phyloP scores from a whole-genome alignment of 768 basidiomycete genomes.

The Tylopilus balloui region DNA sequence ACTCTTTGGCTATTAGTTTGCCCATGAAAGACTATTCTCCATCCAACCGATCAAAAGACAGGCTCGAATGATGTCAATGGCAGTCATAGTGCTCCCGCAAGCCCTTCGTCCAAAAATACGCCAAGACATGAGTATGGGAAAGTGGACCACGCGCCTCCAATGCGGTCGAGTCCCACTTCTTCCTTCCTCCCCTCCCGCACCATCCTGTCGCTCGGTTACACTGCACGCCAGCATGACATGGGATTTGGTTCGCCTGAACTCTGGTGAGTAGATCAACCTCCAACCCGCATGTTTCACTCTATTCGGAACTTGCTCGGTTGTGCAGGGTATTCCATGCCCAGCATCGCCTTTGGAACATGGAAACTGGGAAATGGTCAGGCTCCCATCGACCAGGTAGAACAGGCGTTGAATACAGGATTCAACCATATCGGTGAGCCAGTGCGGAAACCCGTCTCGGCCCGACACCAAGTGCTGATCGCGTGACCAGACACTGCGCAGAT shows the following conservation, averaged over 20 bases:
- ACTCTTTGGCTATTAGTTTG: too few species aligned
- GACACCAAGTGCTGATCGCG: neutral
- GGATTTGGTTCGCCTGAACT: conserved; percentile 53
- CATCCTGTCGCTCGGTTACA: neutral
- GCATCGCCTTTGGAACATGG: conserved; percentile 67
- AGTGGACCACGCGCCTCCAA: neutral
- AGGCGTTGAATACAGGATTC: conserved; percentile 60
- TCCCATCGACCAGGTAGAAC: conserved; percentile 52
- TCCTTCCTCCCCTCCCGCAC: too few species aligned
- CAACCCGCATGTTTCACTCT: neutral
- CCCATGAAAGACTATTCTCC: too few species aligned
- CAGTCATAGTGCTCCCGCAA: too few species aligned
- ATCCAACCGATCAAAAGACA: too few species aligned
- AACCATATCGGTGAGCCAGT: conserved; percentile 51
- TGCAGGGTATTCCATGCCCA: conserved; percentile 41
- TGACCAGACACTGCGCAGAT: conserved; percentile 54
- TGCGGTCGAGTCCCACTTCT: neutral
- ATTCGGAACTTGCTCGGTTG: neutral
- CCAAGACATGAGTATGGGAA: neutral
- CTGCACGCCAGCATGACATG: conserved; percentile 48
- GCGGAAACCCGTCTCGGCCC: neutral
- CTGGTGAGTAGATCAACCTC: conserved; percentile 38
- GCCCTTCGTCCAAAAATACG: too few species aligned
- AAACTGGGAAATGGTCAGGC: conserved; percentile 53
- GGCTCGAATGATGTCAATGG: too few species aligned